phyloP scores from a whole-genome alignment of 2,329 filamentous ascomycete genomes.

The Pezicula radicicola region DNA sequence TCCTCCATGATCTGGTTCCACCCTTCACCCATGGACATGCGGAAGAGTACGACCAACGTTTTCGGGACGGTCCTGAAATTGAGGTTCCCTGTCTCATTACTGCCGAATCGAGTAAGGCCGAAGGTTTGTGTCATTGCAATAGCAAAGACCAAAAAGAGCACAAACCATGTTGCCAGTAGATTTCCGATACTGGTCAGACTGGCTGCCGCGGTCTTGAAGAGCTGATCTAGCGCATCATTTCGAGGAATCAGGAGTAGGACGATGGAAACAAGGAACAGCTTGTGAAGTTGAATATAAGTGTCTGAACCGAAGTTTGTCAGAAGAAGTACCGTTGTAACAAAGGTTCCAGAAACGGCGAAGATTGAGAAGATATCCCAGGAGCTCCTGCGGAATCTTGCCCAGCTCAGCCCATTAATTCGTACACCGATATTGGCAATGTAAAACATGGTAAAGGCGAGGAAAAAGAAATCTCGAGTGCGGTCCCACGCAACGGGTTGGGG shows the following conservation, averaged over 20 bases:
- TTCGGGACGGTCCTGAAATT: conserved; percentile 96
- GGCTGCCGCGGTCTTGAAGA: conserved; percentile 97
- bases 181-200: conserved; percentile 90
- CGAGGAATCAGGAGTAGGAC: conserved; percentile 88
- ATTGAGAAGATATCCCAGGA: conserved; percentile 95
- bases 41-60: conserved; percentile 87
- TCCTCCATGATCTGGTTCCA: conserved; percentile 99
- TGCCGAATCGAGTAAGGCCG: conserved; percentile 84
- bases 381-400: conserved; percentile 86
- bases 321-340: conserved; percentile 77
- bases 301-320: conserved; percentile 56
- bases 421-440: conserved; percentile 82
- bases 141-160: conserved; percentile 92
- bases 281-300: conserved; percentile 78
- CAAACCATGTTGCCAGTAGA: conserved; percentile 92
- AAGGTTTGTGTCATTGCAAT: conserved; percentile 97
- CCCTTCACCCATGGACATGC: conserved; percentile 89
- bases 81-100: conserved; percentile 69
- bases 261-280: conserved; percentile 88
- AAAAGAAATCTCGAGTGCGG: conserved; percentile 67
- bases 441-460: conserved; percentile 76
- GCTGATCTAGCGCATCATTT: conserved; percentile 94
- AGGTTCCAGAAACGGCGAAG: conserved; percentile 73
- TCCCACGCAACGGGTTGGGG: conserved; percentile 72
- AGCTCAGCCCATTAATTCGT: conserved; percentile 83